A percentile compares a stretch with the other conserved stretches of the same genome.
phyloP scores from a whole-genome alignment of 169 alveolate species.

The Cryptosporidium canis region DNA sequence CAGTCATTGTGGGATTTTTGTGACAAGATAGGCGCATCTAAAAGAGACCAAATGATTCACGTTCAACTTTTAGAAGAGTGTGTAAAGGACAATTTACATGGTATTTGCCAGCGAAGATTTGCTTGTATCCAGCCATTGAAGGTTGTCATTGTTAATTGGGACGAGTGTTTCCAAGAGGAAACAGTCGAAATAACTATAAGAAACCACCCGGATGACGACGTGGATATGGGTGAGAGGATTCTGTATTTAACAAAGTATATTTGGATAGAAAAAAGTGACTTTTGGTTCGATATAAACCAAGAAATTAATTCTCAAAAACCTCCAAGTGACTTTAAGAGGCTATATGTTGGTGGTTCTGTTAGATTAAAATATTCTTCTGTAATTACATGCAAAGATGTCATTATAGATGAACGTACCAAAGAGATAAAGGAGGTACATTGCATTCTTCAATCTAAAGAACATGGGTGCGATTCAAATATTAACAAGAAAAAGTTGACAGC shows the following conservation, averaged over 20 bases:
- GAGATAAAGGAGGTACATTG: constrained; percentile 49
- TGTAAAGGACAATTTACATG: constrained; percentile 87
- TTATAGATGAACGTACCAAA: not conserved
- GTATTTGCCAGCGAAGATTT: constrained; percentile 87
- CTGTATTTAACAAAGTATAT: constrained; percentile 11
- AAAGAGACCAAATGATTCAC: constrained; percentile 92
- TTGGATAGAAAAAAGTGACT: constrained; percentile 72
- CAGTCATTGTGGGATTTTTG: constrained; percentile 89
- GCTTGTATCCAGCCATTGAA: constrained; percentile 87
- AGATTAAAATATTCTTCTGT: constrained; percentile 43
- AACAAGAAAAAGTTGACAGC: constrained; percentile 22
- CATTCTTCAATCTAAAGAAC: not conserved
- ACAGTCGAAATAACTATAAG: constrained; percentile 71
- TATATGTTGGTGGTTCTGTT: constrained; percentile 43
- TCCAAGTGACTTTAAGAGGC: constrained; percentile 42
- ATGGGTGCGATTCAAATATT: not conserved
- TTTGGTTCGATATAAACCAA: constrained; percentile 32
- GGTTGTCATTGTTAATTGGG: constrained; percentile 80
- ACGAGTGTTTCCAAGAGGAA: constrained; percentile 72
- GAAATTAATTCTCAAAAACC: constrained; percentile 22
- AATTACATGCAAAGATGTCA: constrained; percentile 38
- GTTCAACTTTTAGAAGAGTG: constrained; percentile 94
- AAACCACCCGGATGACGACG: constrained; percentile 72
- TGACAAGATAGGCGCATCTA: constrained; percentile 94
- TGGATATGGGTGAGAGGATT: constrained; percentile 43